A percentile compares a stretch with the other conserved stretches of the same genome.
Conservation (phyloP, 169 alveolate genomes). For the Prorocentrum cordatum region DNA sequence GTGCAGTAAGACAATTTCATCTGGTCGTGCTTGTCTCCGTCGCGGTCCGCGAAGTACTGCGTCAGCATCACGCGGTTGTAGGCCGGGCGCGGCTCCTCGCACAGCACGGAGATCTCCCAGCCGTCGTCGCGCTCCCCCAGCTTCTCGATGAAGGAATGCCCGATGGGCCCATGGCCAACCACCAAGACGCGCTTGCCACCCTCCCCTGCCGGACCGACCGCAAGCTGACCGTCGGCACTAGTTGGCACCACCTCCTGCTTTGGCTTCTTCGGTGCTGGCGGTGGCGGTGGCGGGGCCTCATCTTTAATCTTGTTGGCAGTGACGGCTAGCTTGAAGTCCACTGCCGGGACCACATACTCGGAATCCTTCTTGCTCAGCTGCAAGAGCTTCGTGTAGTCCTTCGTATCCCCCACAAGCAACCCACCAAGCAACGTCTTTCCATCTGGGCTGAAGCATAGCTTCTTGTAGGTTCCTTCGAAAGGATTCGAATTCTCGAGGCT, state of each 20-base stretch:
- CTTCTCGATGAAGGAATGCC: constrained; percentile 43
- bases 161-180: constrained; percentile 58
- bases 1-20: constrained; percentile 25
- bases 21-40: constrained; percentile 38
- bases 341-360: neutral
- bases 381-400: neutral
- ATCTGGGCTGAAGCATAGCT: neutral
- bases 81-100: constrained; percentile 36
- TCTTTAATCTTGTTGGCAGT: too few species aligned
- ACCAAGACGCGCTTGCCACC: neutral
- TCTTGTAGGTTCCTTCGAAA: neutral
- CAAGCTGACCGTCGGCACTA: too few species aligned
- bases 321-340: neutral
- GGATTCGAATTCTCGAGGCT: neutral
- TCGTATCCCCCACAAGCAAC: constrained; percentile 6
- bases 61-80: constrained; percentile 27
- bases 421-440: neutral
- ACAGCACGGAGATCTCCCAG: neutral
- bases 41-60: constrained; percentile 26
- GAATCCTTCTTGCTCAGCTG: constrained; percentile 2
- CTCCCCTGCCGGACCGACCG: too few species aligned
- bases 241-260: too few species aligned
- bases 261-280: too few species aligned
- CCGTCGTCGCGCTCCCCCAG: neutral
- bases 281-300: too few species aligned